Percentiles rank a stretch among this genome's conserved stretches.
These are phyloP conservation scores for Aaosphaeria pasadenensis DNA, from an alignment of 2,329 filamentous ascomycete genomes.

Conservation along the genomic window DNA sequence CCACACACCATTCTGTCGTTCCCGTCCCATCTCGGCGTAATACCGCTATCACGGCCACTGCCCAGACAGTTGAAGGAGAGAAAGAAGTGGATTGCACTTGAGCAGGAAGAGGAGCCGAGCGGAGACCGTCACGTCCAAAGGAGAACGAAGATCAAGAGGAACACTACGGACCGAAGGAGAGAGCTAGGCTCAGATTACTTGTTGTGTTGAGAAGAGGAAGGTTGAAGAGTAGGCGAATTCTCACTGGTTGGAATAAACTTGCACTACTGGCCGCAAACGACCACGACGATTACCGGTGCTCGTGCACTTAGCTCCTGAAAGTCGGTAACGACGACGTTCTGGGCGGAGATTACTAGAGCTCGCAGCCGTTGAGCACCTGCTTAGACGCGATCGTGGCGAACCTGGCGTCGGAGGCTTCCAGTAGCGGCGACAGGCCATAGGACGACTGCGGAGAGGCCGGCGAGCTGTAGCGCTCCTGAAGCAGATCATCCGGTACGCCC, in stretches of 20 bases:
- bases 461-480: constrained; percentile 6
- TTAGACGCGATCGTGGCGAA: constrained; percentile 19
- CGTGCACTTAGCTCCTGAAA: constrained; percentile 21
- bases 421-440: constrained; percentile 17
- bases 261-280: constrained; percentile 18
- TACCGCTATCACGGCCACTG: constrained; percentile 4
- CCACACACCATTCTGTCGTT: constrained; percentile 23
- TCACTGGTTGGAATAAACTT: too few species aligned
- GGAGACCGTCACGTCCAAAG: too few species aligned
- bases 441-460: constrained; percentile 26
- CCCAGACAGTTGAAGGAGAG: background rate
- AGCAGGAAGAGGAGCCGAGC: too few species aligned
- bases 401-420: constrained; percentile 11
- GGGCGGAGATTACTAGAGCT: constrained; percentile 22
- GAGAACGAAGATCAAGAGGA: background rate
- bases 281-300: constrained; percentile 12
- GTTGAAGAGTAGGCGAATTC: too few species aligned
- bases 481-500: background rate
- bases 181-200: too few species aligned
- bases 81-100: background rate
- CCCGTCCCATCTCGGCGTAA: constrained; percentile 16
- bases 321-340: constrained; percentile 20
- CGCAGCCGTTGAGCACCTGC: constrained; percentile 24
- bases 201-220: too few species aligned
- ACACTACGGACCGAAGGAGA: background rate